Evolutionary conservation across 495 filamentous ascomycete genomes (phyloP).

Genomic region (Penicillium chermesinum): DNA sequence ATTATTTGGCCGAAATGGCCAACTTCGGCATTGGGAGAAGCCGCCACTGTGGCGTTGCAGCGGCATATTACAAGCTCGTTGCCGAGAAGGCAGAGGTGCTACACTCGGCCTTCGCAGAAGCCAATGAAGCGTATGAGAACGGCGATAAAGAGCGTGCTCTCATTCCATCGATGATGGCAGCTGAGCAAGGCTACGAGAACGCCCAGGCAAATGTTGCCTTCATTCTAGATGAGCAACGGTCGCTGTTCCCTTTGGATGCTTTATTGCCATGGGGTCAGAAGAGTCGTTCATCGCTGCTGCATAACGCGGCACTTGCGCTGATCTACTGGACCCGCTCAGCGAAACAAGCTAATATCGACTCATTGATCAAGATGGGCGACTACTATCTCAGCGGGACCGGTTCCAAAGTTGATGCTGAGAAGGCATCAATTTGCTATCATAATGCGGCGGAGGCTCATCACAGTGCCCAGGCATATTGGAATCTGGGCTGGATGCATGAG

Average conservation of each 20-base stretch:
- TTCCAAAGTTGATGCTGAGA: slow-evolving; percentile 64
- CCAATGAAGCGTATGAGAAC: slow-evolving; percentile 75
- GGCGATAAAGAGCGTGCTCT: slow-evolving; percentile 86
- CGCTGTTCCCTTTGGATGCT: slow-evolving; percentile 48
- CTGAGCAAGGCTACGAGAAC: slow-evolving; percentile 92
- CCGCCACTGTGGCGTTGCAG: slow-evolving; percentile 72
- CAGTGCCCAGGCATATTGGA: slow-evolving; percentile 93
- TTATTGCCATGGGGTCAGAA: slow-evolving; percentile 39
- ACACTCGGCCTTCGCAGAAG: slow-evolving; percentile 79
- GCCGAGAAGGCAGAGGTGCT: slow-evolving; percentile 83
- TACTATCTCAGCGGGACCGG: slow-evolving; percentile 86
- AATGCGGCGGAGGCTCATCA: slow-evolving; percentile 85
- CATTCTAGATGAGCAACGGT: slow-evolving; percentile 77
- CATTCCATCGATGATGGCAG: slow-evolving; percentile 81
- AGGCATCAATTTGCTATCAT: slow-evolving; percentile 88
- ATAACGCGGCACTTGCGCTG: slow-evolving; percentile 72
- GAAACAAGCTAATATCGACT: slow-evolving; percentile 89
- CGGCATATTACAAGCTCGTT: slow-evolving; percentile 91
- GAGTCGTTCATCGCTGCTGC: slow-evolving; percentile 47
- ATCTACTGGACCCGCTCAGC: slow-evolving; percentile 96
- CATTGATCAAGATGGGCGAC: slow-evolving; percentile 96
- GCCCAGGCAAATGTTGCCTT: slow-evolving; percentile 94
- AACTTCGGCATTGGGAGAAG: slow-evolving; percentile 77
- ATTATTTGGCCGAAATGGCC: slow-evolving; percentile 89
- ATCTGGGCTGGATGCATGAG: slow-evolving; percentile 99